A percentile compares a stretch with the other conserved stretches of the same genome.
Evolutionary conservation across 2,329 filamentous ascomycete species (phyloP).

Genomic region (Neobulgaria alba): DNA sequence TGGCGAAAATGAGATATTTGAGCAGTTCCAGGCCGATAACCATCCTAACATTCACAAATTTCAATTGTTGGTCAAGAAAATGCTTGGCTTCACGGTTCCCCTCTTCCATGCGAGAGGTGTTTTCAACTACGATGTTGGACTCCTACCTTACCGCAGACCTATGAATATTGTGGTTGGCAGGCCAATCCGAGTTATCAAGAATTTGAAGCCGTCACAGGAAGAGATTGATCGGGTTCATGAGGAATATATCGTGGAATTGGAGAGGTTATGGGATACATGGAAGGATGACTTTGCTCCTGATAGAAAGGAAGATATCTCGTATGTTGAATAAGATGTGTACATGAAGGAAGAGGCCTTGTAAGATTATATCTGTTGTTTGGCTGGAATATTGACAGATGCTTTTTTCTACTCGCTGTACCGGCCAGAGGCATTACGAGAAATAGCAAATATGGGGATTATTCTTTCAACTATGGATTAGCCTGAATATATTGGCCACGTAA

Average conservation of each 20-base stretch:
- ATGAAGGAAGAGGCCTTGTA: neutral
- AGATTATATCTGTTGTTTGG: no score
- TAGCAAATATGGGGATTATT: no score
- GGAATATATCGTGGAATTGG: conserved; percentile 67
- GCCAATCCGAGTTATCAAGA: conserved; percentile 61
- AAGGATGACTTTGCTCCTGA: conserved; percentile 65
- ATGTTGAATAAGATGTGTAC: conserved; percentile 42
- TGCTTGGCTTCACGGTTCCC: conserved; percentile 87
- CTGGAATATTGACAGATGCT: no score
- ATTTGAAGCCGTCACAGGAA: conserved; percentile 56
- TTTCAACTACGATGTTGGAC: conserved; percentile 94
- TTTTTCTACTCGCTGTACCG: no score
- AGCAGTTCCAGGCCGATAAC: conserved; percentile 69
- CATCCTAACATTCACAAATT: conserved; percentile 73
- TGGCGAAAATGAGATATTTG: conserved; percentile 93
- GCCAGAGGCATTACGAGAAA: no score
- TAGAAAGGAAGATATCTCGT: conserved; percentile 56
- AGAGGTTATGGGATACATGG: conserved; percentile 66
- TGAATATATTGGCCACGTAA: no score
- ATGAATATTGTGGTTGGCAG: conserved; percentile 84
- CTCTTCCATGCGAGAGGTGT: conserved; percentile 84
- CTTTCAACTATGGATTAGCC: no score
- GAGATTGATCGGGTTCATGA: conserved; percentile 77
- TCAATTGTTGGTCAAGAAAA: conserved; percentile 76
- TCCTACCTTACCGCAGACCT: conserved; percentile 86